Conservation (phyloP, 805 yeast species). For the Candida nanaspora region DNA sequence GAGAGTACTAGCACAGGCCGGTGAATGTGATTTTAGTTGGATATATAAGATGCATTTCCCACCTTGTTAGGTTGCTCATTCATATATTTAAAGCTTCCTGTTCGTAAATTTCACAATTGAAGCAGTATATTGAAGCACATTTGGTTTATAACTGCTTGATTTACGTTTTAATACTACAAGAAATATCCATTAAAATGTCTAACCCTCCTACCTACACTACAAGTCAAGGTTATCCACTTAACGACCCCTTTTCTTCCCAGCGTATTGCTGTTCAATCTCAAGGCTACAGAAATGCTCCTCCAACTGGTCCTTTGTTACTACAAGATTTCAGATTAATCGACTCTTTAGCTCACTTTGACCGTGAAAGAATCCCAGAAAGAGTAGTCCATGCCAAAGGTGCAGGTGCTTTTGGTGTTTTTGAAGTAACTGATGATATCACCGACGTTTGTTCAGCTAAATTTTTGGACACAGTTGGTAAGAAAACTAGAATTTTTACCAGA, state of each 20-base stretch:
- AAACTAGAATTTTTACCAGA: constrained; percentile 64
- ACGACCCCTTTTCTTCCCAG: constrained; percentile 71
- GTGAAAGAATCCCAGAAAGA: constrained; percentile 88
- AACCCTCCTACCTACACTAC: constrained; percentile 58
- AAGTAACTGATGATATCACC: constrained; percentile 78
- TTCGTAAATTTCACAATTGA: too few species aligned
- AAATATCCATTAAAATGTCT: constrained; percentile 14
- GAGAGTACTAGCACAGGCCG: too few species aligned
- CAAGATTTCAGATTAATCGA: constrained; percentile 81
- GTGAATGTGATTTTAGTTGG: neutral
- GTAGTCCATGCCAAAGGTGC: constrained; percentile 93
- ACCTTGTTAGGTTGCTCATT: constrained; percentile 1
- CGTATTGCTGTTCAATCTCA: constrained; percentile 51
- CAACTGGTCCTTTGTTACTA: constrained; percentile 63
- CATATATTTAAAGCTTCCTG: too few species aligned
- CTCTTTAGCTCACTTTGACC: constrained; percentile 77
- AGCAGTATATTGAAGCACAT: too few species aligned
- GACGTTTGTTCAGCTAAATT: constrained; percentile 67
- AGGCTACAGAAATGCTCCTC: constrained; percentile 23
- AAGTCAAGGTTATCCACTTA: constrained; percentile 70
- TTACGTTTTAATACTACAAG: neutral
- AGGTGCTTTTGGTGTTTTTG: constrained; percentile 84
- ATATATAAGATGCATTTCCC: neutral
- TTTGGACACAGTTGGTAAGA: constrained; percentile 70
- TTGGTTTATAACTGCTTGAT: too few species aligned